Conservation (phyloP, 371 early-diverging fungal genomes). For the Dichotomocladium elegans region DNA sequence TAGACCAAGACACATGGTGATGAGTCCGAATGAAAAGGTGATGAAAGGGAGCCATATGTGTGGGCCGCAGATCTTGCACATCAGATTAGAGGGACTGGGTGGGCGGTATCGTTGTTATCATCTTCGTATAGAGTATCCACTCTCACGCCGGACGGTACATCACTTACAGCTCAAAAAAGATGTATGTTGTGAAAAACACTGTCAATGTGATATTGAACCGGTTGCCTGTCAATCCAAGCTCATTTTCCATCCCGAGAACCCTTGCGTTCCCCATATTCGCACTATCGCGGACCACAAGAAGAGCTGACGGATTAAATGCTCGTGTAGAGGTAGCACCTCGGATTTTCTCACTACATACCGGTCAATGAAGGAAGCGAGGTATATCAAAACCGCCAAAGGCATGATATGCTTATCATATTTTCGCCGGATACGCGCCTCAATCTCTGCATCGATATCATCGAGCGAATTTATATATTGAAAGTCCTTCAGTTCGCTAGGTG, state of each 20-base stretch:
- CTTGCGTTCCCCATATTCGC: conserved; percentile 46
- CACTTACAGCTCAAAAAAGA: conserved; percentile 31
- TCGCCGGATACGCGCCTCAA: conserved; percentile 18
- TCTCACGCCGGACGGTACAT: no score
- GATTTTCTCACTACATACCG: conserved; percentile 11
- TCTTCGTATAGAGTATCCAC: no score
- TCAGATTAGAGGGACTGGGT: conserved; percentile 15
- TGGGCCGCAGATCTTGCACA: conserved; percentile 28
- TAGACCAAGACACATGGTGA: conserved; percentile 42
- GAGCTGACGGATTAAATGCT: no score
- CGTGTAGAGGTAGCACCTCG: no score
- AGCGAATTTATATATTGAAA: no score
- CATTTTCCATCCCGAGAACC: conserved; percentile 27
- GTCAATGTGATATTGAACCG: conserved; percentile 18
- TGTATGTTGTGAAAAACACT: conserved; percentile 20
- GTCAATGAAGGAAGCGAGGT: conserved; percentile 32
- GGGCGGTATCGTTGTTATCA: neutral
- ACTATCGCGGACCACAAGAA: conserved; percentile 12
- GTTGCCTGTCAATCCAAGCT: conserved; percentile 19
- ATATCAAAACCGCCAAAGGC: conserved; percentile 25
- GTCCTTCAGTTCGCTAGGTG: no score
- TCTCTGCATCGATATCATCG: conserved; percentile 15
- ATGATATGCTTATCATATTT: conserved; percentile 29
- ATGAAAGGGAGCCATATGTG: conserved; percentile 43
- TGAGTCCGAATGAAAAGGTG: conserved; percentile 49